Evolutionary conservation across 2,329 filamentous ascomycete genomes (phyloP), one percentile per base, ranked within the genome.

Genomic region (Fusarium sambucinum): DNA sequence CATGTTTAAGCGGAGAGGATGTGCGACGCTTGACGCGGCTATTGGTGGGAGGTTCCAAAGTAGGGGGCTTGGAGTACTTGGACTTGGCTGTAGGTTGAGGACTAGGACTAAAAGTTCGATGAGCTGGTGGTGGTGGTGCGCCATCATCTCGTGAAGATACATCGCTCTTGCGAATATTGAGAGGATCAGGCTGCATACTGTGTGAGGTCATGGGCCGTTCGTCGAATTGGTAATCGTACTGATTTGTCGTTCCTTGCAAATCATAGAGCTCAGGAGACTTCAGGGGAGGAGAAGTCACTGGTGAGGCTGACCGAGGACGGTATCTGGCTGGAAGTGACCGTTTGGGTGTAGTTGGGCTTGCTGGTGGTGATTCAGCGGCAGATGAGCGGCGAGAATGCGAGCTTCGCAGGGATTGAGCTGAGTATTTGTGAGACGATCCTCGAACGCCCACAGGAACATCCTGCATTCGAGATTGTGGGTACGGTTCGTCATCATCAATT

Each of bases 1-100:
- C 95, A 76, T 98, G 95, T 81, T 99, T 99, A 50, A 99, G 83
- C 1, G 96, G 96, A 2, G 96, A 99, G 0, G 96, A 98, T 2
- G 89, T 91, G 19, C 94, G 89, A 44, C 94, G 88, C 75, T 90
- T 87, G 23, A 87, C 69, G 77, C 77, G 84, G 68, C 73, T 74
- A 32, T 77, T 77, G 70, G 72, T 78, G 73, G 76, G 80, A 76
- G 71, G 78, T 72, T 81, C 89, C 74, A 75, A 82, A 75, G 77
- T 89, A 69, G 77, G 89, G 69, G 76, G 84, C 62, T 66, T 65
- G 50, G 70, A 13, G 57, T 70, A 55, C 61, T 69, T 61, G 61
- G 69, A 53, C 68, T 65, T 67, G 59, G 72, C 47, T 45, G 47
- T 66, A 75, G 48, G 76, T 73, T 68, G 79, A n/a, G 53, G 63